Conservation (phyloP, 352 stramenopile species). For the Phytophthora tentaculata region DNA sequence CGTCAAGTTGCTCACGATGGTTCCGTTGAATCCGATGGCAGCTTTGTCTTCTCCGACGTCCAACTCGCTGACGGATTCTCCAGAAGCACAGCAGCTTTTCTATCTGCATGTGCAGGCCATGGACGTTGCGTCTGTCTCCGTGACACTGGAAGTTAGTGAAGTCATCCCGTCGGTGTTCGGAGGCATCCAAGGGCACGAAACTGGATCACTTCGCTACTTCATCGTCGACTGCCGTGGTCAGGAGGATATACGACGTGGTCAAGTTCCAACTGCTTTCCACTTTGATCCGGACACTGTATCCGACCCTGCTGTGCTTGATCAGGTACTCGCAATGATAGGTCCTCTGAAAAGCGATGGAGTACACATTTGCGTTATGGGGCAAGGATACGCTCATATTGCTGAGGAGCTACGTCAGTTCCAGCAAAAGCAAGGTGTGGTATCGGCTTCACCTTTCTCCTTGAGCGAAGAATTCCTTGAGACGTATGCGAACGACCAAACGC, state of each 20-base stretch:
- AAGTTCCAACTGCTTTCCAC: constrained; percentile 80
- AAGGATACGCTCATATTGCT: constrained; percentile 75
- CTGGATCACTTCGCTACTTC: constrained; percentile 67
- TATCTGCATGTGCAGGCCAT: constrained; percentile 64
- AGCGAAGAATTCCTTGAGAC: constrained; percentile 68
- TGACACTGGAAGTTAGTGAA: constrained; percentile 63
- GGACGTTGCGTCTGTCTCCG: constrained; percentile 52
- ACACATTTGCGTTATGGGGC: constrained; percentile 83
- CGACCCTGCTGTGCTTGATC: constrained; percentile 57
- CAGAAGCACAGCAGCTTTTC: constrained; percentile 55
- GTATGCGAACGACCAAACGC: constrained; percentile 69
- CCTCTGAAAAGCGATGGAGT: constrained; percentile 65
- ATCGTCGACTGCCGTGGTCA: constrained; percentile 74
- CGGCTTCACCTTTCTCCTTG: constrained; percentile 53
- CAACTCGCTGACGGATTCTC: constrained; percentile 32
- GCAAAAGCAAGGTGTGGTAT: constrained; percentile 23
- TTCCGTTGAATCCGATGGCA: constrained; percentile 32
- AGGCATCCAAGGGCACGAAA: constrained; percentile 63
- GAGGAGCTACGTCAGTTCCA: constrained; percentile 59
- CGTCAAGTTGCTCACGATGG: constrained; percentile 41
- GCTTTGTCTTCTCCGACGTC: constrained; percentile 40
- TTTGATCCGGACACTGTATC: constrained; percentile 74
- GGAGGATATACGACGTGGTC: constrained; percentile 49
- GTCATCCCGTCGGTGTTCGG: constrained; percentile 78
- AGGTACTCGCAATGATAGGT: constrained; percentile 69